Evolutionary conservation across 371 early-diverging fungal species (phyloP), one percentile per base, ranked within the genome.

Genomic region (Actinomortierella wolfii): DNA sequence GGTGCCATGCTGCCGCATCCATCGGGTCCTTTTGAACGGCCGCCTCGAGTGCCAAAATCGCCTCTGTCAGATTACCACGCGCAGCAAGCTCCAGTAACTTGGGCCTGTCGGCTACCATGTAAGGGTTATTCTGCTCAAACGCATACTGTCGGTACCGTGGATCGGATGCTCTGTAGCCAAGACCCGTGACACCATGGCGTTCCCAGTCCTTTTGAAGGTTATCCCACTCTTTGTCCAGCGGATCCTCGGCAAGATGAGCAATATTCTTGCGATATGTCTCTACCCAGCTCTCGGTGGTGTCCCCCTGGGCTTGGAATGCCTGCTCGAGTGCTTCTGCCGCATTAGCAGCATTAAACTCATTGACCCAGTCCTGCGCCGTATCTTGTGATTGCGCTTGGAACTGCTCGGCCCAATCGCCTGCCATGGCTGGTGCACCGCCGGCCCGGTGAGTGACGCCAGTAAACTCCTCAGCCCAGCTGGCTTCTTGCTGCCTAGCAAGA

Each of bases 41-140:
- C 1, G 97, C 95, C 78, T 98, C 99, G 5, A 96, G 83, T 1
- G 95, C 94, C 50, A 97, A 78, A 34, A 96, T 94, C 1, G 93
- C 84, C 46, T 96, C 95, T 8, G 91, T 81, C 3, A 97, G 82
- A 39, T 85, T 80, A n/a, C 81, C 80, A 50, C 82, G 77, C 7
- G 83, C 73, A 8, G 75, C 64, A 40, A 81, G 68, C 18, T 67
- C 68, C 7, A 67, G 71, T 11, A 84, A 75, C 47, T 87, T 78
- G 11, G 76, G 75, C 21, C 76, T 59, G 18, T 80, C 79, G 2
- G 69, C 62, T 9, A 76, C 51, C 17, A 92, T 57, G 65, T 86
- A 98, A 0, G 93, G 94, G 68, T 97, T 97, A 58, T 83, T 82
- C 26, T 81, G 77, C 5, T 86, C 78, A 77, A 97, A 98, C 39